Base-by-base conservation (phyloP, 495 filamentous ascomycete genomes). In the Penicillium ochrochloron region DNA sequence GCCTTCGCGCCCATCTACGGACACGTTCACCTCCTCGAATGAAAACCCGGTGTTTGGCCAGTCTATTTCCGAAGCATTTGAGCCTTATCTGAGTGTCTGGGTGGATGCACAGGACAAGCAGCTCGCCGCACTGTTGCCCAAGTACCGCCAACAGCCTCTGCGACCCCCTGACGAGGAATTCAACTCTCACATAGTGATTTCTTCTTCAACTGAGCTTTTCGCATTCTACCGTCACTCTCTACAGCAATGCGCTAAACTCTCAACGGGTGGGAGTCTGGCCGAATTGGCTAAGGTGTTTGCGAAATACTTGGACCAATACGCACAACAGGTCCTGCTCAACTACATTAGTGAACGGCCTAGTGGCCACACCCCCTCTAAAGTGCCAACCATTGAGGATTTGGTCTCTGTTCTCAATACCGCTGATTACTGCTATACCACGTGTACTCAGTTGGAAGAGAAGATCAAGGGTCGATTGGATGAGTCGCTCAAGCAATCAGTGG, bases 1-100 rank as follows among this genome's bases (percentile, higher is more conserved):
- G 2, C 89, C 78, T 73, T 87, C 92, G 54, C 86, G 94, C 37
- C 87, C 87, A n/a, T 97, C 94, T 41, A 93, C 96, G 39, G 95
- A 98, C 72, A 98, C 94, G 0, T 85, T 97, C 42, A 89, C 89
- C 56, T 96, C 93, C 17, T 96, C 93, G 15, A 81, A 84, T 27
- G 94, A 98, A 35, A 81, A 88, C 3, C 87, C 90, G 5, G 89
- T 87, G 53, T 97, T 97, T 74, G 90, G 92, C 46, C 93, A 96
- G 60, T 90, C 92, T 9, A 97, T 99, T 67, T 99, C 95, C 1
- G 93, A 97, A 61, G 95, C 95, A 2, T 99, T 99, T 64, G 95
- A 98, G 73, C 95, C 95, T 11, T 98, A 98, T 74, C 83, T 99
- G 44, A 97, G 92, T 71, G 81, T 97, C 11, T 99, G 95, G 95